phyloP scores from a whole-genome alignment of 345 rosid species.

The Gossypioides kirkii region DNA sequence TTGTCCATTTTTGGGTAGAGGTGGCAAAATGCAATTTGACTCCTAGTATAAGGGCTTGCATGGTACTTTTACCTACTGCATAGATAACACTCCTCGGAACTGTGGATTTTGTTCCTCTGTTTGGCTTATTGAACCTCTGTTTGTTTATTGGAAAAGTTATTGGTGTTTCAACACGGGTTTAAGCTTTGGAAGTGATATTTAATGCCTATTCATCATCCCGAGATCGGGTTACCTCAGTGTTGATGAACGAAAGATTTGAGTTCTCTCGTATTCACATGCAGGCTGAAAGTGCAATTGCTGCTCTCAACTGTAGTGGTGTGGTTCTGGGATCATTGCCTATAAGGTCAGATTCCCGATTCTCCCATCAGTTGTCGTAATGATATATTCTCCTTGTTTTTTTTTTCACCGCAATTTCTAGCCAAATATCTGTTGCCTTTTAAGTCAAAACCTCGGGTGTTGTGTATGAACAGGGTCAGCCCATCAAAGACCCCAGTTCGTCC shows the following conservation, averaged over 20 bases:
- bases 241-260: neutral
- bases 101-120: neutral
- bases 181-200: neutral
- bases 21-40: too few relatives aligned
- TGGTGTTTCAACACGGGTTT: neutral
- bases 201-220: neutral
- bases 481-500: constrained; percentile 99
- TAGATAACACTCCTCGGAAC: too few relatives aligned
- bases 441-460: constrained; percentile 4
- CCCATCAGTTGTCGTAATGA: constrained; percentile 1
- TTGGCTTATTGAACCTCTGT: neutral
- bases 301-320: constrained; percentile 92
- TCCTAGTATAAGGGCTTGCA: too few relatives aligned
- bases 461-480: constrained; percentile 75
- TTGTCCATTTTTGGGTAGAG: too few relatives aligned
- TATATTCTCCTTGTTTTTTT: neutral
- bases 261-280: constrained; percentile 24
- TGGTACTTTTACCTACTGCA: too few relatives aligned
- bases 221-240: neutral
- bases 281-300: constrained; percentile 98
- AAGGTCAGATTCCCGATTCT: constrained; percentile 42
- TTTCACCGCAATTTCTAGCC: neutral
- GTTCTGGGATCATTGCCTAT: constrained; percentile 86
- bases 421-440: neutral
- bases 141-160: neutral